Conservation (phyloP, 768 basidiomycete species). For the Mycena vitilis region DNA sequence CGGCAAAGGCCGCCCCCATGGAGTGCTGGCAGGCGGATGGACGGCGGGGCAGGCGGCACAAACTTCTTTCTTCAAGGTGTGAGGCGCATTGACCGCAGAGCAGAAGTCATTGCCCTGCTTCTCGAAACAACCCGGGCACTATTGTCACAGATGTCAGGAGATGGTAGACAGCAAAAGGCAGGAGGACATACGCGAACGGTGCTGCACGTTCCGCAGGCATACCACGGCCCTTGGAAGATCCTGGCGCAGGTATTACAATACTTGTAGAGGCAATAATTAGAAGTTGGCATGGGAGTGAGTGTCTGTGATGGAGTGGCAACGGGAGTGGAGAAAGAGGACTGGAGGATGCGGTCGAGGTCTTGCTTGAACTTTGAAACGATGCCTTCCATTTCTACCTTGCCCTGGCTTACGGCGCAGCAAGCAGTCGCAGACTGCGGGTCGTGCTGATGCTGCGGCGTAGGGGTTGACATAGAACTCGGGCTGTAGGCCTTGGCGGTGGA, state of each 20-base stretch:
- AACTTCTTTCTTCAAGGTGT: conserved; percentile 43
- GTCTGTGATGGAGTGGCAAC: conserved; percentile 15
- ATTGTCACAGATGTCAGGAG: conserved; percentile 13
- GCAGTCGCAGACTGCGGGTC: conserved; percentile 35
- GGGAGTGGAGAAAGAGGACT: conserved; percentile 48
- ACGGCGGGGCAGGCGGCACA: conserved; percentile 35
- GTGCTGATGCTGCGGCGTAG: conserved; percentile 38
- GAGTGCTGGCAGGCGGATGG: neutral
- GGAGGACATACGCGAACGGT: conserved; percentile 45
- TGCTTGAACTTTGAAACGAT: conserved; percentile 39
- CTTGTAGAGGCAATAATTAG: conserved; percentile 41
- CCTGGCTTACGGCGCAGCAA: conserved; percentile 37
- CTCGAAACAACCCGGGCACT: conserved; percentile 51
- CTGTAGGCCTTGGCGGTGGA: conserved; percentile 11
- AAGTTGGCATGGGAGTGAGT: conserved; percentile 12
- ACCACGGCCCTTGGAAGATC: conserved; percentile 47
- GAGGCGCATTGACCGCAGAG: conserved; percentile 43
- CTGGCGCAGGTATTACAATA: conserved; percentile 50
- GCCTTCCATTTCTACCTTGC: conserved; percentile 38
- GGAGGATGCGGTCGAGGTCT: conserved; percentile 58
- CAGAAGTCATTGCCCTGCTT: conserved; percentile 40
- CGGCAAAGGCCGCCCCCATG: conserved; percentile 1
- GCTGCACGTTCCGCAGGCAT: conserved; percentile 51
- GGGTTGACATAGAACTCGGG: conserved; percentile 32
- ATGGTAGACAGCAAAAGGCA: neutral